Evolutionary conservation across 208 protist genomes (phyloP), one percentile per base, ranked within the genome.

Genomic region (Leishmania turanica): DNA sequence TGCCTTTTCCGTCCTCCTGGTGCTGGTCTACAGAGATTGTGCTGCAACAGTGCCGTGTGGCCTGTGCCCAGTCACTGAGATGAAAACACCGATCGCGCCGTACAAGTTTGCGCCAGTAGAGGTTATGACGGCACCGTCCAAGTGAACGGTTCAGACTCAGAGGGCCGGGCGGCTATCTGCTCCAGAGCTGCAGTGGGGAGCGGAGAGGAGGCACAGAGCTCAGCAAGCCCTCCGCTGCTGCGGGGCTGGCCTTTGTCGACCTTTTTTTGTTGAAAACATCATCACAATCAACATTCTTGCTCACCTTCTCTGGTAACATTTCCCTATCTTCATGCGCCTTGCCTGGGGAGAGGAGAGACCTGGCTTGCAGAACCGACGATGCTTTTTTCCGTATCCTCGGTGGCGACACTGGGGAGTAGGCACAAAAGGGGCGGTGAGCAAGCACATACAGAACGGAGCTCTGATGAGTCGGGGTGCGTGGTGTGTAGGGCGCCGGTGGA

Each of bases 91-190:
- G 51, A 73, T 47, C 21, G 13, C 47, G 42, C 11, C 21, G 45
- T 1, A 73, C 24, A 31, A 27, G 24, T 37, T 47, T 31, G 37
- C 9, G 45, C 9, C 40, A 73, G 40, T 27, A 7, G 69, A 45
- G 19, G 69, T 53, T 73, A 53, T 73, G 69, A 73, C 34, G 69
- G 45, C n/a, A 34, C 45, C 24, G 24, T 54, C 69, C 45, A 73
- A 54, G 69, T 54, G 69, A 47, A 19, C 45, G 42, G 27, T 27
- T 73, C 24, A 54, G 69, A 34, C 47, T 37, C 45, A 73, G 56
- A 53, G 40, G 27, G 24, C 45, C 3, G 27, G 27, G 47, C 24
- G 27, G 27, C 37, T 53, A 17, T 31, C 1, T 73, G 45, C 69
- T 9, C 45, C 45, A 53, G 7, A 51, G 42, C 11, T 51, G 69